phyloP scores from a whole-genome alignment of 176 grass and related monocot genomes.

The Themeda triandra region DNA sequence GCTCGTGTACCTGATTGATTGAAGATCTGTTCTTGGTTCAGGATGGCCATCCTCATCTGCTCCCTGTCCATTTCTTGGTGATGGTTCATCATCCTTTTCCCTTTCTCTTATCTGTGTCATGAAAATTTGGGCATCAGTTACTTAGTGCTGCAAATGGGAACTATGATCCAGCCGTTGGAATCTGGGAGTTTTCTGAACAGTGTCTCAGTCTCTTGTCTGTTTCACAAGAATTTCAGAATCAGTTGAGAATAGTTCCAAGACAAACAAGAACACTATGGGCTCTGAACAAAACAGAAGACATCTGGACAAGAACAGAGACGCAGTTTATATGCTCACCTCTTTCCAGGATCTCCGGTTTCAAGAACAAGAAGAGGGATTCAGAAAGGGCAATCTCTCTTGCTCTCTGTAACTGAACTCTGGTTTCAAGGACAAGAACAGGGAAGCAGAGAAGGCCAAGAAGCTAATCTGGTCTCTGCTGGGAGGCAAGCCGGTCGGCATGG shows the following conservation, averaged over 20 bases:
- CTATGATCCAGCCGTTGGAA: no score
- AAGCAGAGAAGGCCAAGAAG: neutral
- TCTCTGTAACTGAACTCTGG: neutral
- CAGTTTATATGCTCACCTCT: slow-evolving; percentile 29
- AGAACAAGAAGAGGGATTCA: neutral
- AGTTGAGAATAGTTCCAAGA: neutral
- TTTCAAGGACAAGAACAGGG: neutral
- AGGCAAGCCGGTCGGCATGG: slow-evolving; percentile 24
- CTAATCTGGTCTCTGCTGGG: slow-evolving; percentile 12
- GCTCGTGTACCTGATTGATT: slow-evolving; percentile 56
- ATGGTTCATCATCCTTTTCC: neutral
- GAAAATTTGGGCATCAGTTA: no score
- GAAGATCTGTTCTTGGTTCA: slow-evolving; percentile 65
- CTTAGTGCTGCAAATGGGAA: no score
- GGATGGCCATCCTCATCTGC: slow-evolving; percentile 53
- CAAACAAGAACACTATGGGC: neutral
- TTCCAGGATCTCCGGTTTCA: neutral
- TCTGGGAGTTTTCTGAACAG: no score
- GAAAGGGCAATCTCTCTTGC: neutral
- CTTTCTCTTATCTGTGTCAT: no score
- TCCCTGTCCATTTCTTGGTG: slow-evolving; percentile 47
- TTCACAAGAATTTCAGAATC: no score
- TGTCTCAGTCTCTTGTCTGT: no score
- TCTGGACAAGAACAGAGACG: slow-evolving; percentile 3
- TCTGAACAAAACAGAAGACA: neutral